Evolutionary conservation across 1,284 basidiomycete genomes (phyloP).

Genomic region (Erythrobasidium hasegawianum): DNA sequence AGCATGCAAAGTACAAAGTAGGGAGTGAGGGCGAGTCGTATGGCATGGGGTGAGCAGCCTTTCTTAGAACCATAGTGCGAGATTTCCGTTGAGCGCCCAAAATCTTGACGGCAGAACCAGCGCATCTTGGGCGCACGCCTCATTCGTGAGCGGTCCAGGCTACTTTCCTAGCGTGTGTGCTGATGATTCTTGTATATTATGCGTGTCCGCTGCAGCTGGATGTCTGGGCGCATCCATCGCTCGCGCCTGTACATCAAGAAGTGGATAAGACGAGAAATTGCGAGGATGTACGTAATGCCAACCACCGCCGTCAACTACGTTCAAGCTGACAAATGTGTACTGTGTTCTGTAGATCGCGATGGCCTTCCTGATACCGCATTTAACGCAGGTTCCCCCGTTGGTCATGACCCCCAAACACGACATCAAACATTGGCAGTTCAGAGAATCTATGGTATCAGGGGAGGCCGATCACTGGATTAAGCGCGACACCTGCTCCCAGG

Average conservation of each 20-base stretch:
- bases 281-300: neutral
- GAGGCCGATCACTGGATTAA: neutral
- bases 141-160: too few species aligned
- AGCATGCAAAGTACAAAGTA: neutral
- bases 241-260: neutral
- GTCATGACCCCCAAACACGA: neutral
- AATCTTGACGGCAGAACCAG: neutral
- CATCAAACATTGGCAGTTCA: conserved; percentile 4
- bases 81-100: too few species aligned
- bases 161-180: too few species aligned
- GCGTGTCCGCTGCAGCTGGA: too few species aligned
- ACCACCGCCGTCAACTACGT: neutral
- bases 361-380: neutral
- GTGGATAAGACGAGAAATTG: neutral
- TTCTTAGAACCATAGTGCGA: neutral
- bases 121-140: neutral
- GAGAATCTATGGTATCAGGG: neutral
- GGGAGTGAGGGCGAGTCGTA: neutral
- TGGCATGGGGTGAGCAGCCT: neutral
- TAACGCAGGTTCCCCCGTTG: neutral
- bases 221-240: neutral
- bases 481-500: neutral
- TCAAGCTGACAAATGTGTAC: neutral
- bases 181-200: too few species aligned
- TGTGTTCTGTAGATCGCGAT: neutral